Evolutionary conservation across 805 yeast genomes (phyloP).

Genomic region (Candida sphagnicola): DNA sequence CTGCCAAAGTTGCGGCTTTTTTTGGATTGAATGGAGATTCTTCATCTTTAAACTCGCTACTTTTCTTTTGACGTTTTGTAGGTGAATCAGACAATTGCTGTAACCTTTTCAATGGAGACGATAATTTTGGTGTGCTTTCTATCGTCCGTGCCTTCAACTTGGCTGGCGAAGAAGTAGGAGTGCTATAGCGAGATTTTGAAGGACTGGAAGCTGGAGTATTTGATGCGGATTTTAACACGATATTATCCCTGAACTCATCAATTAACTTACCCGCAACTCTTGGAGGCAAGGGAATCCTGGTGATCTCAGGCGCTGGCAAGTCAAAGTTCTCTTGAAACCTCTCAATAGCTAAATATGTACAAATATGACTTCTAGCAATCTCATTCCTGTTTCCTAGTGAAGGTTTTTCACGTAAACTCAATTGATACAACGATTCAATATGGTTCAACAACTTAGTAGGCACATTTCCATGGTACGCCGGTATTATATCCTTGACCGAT

Average conservation of each 20-base stretch:
- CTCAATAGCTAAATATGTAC: constrained; percentile 60
- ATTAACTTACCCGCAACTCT: constrained; percentile 38
- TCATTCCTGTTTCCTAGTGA: constrained; percentile 52
- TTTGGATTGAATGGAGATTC: constrained; percentile 27
- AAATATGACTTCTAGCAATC: constrained; percentile 61
- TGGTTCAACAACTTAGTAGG: constrained; percentile 6
- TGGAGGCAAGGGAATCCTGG: constrained; percentile 58
- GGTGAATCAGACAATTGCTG: constrained; percentile 9
- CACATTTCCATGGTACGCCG: constrained; percentile 32
- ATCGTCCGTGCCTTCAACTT: constrained; percentile 2
- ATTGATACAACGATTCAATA: constrained; percentile 43
- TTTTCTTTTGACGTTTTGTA: constrained; percentile 8
- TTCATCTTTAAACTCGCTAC: constrained; percentile 12
- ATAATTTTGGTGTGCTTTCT: constrained; percentile 25
- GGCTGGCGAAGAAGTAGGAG: constrained; percentile 11
- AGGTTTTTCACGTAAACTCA: constrained; percentile 50
- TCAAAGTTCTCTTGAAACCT: constrained; percentile 39
- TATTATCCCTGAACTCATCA: constrained; percentile 40
- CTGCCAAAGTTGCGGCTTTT: constrained; percentile 2
- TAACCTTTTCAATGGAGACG: constrained; percentile 36
- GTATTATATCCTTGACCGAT: constrained; percentile 47
- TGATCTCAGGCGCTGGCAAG: constrained; percentile 46
- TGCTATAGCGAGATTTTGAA: constrained; percentile 7
- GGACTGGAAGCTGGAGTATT: constrained; percentile 18
- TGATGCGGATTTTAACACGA: constrained; percentile 20